Evolutionary conservation across 768 basidiomycete species (phyloP), one percentile per base, ranked within the genome.

Genomic region (Mycena pura): DNA sequence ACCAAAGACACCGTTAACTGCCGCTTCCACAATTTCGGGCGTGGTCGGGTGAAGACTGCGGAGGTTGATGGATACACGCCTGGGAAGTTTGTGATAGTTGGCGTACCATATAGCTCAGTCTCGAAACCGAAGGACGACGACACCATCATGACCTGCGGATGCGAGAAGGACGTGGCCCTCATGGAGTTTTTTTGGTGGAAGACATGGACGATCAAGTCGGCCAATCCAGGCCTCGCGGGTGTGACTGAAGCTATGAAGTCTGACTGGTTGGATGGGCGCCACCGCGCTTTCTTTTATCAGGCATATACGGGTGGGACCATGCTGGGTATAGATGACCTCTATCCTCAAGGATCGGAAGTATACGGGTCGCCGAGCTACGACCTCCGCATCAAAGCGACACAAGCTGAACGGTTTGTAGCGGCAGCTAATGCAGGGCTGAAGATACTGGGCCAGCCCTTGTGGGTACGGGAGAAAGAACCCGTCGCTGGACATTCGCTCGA

Each of bases 171-270:
- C 1, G 24, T 9, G 8, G 57, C 39, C 3, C 39, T 58, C 14
- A 24, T 22, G 46, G 57, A 58, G 17, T 50, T 58, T n/a, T 49
- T 49, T 24, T 58, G 46, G 34, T 58, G 32, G 34, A 58, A 58
- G 27, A 50, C 47, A 3, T 58, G 57, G 57, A 50, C 27, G 11
- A 24, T 43, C 5, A 48, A 29, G 6, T 61, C 60, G n/a, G 47
- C 5, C 3, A 31, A 49, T n/a, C 29, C 10, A 32, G n/a, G 19
- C 5, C 13, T 46, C 8, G 5, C 7, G 32, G 29, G 24, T 5
- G 29, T 7, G 19, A 17, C 9, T 9, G 47, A 49, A 22, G 34
- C 29, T 13, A 31, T 49, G 29, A 22, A 25, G 17, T 19, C 5
- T 9, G 29, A 49, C 15, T 19, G 21, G 6, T 49, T 49, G 27